Percentiles rank a stretch among this genome's conserved stretches.
These are phyloP conservation scores for Psilocybe subaeruginosa DNA, from an alignment of 768 basidiomycete species.

Conservation along the genomic window DNA sequence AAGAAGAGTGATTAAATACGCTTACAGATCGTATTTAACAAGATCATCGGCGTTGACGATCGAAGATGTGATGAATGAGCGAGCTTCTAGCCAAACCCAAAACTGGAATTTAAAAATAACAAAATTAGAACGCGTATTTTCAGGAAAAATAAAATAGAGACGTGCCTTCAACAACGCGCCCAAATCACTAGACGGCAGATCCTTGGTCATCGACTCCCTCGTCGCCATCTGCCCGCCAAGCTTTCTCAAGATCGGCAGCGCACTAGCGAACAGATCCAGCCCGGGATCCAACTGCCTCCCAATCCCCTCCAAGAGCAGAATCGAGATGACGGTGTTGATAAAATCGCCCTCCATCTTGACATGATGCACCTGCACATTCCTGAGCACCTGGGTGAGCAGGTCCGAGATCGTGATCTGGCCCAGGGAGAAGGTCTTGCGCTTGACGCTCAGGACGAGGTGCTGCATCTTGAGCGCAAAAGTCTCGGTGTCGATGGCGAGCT, in stretches of 20 bases:
- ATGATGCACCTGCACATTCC: slow-evolving; percentile 85
- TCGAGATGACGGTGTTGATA: slow-evolving; percentile 96
- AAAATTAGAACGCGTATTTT: slow-evolving; percentile 8
- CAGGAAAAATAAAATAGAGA: not conserved
- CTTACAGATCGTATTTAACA: slow-evolving; percentile 86
- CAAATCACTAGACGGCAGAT: slow-evolving; percentile 71
- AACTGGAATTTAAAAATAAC: slow-evolving; percentile 46
- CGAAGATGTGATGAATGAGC: slow-evolving; percentile 81
- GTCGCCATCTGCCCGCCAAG: slow-evolving; percentile 91
- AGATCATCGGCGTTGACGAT: slow-evolving; percentile 84
- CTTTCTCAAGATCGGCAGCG: slow-evolving; percentile 90
- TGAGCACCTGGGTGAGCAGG: slow-evolving; percentile 87
- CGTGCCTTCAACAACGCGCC: slow-evolving; percentile 88
- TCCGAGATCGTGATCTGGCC: slow-evolving; percentile 97
- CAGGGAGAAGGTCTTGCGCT: slow-evolving; percentile 95
- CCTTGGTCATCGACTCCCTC: slow-evolving; percentile 54
- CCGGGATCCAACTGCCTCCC: slow-evolving; percentile 91
- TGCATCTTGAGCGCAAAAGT: slow-evolving; percentile 99
- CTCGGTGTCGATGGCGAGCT: slow-evolving; percentile 88
- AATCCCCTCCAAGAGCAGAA: slow-evolving; percentile 93
- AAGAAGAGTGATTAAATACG: not conserved
- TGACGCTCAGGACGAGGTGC: slow-evolving; percentile 89
- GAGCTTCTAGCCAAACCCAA: slow-evolving; percentile 94
- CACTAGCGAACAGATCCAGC: slow-evolving; percentile 94
- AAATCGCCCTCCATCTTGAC: slow-evolving; percentile 99